Percentiles rank a stretch among this genome's conserved stretches.
These are phyloP conservation scores for Castanea sativa DNA, from an alignment of 306 rosid species.

Conservation along the genomic window DNA sequence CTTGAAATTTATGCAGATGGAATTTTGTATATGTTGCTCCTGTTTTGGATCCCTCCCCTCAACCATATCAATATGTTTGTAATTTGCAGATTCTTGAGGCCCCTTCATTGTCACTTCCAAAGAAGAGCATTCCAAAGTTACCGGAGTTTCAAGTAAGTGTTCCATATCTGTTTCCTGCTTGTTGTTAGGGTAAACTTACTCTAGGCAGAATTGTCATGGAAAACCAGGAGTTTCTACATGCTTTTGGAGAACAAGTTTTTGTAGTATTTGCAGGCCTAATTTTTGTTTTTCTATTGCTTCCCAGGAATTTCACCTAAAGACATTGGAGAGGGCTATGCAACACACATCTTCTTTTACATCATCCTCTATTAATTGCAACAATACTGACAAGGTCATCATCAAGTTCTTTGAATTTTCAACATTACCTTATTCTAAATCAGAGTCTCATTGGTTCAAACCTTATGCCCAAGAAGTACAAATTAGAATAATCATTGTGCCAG, in stretches of 20 bases:
- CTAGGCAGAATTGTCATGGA: not conserved
- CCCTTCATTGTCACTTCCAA: constrained; percentile 71
- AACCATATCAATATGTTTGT: constrained; percentile 6
- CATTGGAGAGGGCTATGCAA: constrained; percentile 84
- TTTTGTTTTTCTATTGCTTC: constrained; percentile 24
- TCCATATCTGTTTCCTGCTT: constrained; percentile 5
- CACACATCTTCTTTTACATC: constrained; percentile 55
- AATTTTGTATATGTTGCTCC: constrained; percentile 11
- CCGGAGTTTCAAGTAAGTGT: constrained; percentile 90
- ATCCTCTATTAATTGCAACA: constrained; percentile 48
- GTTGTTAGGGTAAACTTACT: constrained; percentile 1
- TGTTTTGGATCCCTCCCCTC: constrained; percentile 18
- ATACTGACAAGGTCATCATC: constrained; percentile 43
- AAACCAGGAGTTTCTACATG: not conserved
- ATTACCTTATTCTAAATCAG: constrained; percentile 9
- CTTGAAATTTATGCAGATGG: constrained; percentile 9
- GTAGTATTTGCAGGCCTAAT: not conserved
- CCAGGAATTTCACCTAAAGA: constrained; percentile 88
- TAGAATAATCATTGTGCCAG: not conserved
- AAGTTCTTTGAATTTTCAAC: constrained; percentile 11
- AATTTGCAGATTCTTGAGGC: constrained; percentile 78
- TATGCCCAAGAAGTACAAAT: not conserved
- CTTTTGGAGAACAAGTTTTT: constrained; percentile 10
- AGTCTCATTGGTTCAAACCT: not conserved
- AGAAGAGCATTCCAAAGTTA: constrained; percentile 71